phyloP scores from a whole-genome alignment of 306 rosid genomes.

The Carpinus fangiana region DNA sequence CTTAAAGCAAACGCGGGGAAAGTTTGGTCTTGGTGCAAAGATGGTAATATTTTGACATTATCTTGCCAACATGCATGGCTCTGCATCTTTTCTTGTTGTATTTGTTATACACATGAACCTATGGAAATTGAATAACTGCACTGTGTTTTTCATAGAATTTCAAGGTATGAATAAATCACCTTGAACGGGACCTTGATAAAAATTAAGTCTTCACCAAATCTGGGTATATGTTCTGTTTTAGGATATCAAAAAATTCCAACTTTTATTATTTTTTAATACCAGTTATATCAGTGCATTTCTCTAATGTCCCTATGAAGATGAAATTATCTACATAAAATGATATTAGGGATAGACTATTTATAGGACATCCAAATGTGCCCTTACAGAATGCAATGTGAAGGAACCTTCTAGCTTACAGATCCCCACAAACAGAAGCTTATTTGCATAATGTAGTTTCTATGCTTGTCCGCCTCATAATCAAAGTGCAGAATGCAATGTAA shows the following conservation, averaged over 20 bases:
- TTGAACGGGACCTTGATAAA: neutral
- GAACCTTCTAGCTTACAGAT: neutral
- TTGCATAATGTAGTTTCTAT: slow-evolving; percentile 14
- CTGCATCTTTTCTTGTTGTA: slow-evolving; percentile 3
- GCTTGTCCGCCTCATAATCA: slow-evolving; percentile 12
- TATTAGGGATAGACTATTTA: neutral
- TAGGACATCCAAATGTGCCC: neutral
- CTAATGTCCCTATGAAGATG: neutral
- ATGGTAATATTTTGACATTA: slow-evolving; percentile 57
- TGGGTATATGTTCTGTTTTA: neutral
- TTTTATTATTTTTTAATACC: neutral
- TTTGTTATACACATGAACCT: slow-evolving; percentile 13
- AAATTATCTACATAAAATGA: neutral
- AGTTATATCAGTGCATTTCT: neutral
- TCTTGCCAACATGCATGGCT: slow-evolving; percentile 21
- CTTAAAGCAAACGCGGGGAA: slow-evolving; percentile 92
- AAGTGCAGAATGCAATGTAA: slow-evolving; percentile 4
- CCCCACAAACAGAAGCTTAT: neutral
- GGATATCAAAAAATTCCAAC: neutral
- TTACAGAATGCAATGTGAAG: neutral
- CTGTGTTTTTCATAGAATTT: neutral
- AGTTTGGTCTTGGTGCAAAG: slow-evolving; percentile 98
- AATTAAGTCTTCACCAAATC: neutral
- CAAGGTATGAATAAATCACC: neutral
- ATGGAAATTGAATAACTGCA: slow-evolving; percentile 2